A percentile compares a stretch with the other conserved stretches of the same genome.
Conservation (phyloP, 768 basidiomycete species). For the Megacollybia marginata region DNA sequence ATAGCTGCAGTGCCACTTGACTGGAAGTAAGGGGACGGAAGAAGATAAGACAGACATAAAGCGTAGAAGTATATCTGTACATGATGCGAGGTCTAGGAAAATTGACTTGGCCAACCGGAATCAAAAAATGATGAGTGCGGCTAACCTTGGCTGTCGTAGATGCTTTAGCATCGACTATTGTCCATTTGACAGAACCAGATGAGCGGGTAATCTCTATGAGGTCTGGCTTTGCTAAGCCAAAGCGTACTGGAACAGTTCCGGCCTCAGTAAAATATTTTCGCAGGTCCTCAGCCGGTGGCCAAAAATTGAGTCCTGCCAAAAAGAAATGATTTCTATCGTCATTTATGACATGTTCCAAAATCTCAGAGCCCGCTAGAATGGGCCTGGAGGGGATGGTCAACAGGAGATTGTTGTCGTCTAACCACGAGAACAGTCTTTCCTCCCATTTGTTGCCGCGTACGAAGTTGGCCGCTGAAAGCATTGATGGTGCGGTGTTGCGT, state of each 20-base stretch:
- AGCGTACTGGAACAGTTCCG: slow-evolving; percentile 26
- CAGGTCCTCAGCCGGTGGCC: slow-evolving; percentile 30
- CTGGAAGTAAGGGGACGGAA: slow-evolving; percentile 25
- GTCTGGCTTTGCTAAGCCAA: slow-evolving; percentile 43
- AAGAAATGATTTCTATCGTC: slow-evolving; percentile 40
- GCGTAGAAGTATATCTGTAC: slow-evolving; percentile 48
- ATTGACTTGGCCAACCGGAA: too few species aligned
- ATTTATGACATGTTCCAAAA: slow-evolving; percentile 33
- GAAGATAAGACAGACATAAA: slow-evolving; percentile 32
- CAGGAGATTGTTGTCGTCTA: slow-evolving; percentile 32
- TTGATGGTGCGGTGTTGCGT: slow-evolving; percentile 13
- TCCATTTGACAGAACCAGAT: slow-evolving; percentile 29
- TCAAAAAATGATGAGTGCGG: not conserved
- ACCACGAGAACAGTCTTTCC: slow-evolving; percentile 29
- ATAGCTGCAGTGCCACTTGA: slow-evolving; percentile 30
- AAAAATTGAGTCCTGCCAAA: slow-evolving; percentile 34
- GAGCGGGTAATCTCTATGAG: slow-evolving; percentile 34
- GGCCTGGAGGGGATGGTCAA: slow-evolving; percentile 31
- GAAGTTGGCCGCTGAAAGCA: slow-evolving; percentile 30
- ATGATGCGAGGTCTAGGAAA: slow-evolving; percentile 37
- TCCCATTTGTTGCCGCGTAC: slow-evolving; percentile 43
- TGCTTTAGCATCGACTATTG: slow-evolving; percentile 43
- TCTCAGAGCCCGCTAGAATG: slow-evolving; percentile 18
- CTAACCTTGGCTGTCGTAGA: slow-evolving; percentile 39
- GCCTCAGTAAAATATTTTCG: slow-evolving; percentile 22